A percentile compares a stretch with the other conserved stretches of the same genome.
phyloP scores from a whole-genome alignment of 225 moss, liverwort and hornwort species.

The Sphagnum tenellum region DNA sequence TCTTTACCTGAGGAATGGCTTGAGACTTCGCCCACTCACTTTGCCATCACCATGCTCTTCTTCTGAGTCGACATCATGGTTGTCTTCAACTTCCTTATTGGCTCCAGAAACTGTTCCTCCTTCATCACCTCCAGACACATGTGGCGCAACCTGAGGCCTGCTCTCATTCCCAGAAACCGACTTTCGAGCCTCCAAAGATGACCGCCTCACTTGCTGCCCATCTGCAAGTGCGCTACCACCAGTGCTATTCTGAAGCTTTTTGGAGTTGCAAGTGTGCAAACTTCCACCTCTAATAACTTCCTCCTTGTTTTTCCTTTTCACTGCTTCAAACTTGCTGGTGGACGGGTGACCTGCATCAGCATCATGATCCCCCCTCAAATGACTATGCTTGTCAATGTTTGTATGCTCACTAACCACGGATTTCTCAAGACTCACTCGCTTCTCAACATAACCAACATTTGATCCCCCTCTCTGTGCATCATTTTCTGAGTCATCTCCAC shows the following conservation, averaged over 20 bases:
- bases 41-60: slow-evolving; percentile 10
- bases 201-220: slow-evolving; percentile 2
- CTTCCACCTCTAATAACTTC: not conserved
- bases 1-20: not conserved
- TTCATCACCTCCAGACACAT: slow-evolving; percentile 5
- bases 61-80: slow-evolving; percentile 18
- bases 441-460: slow-evolving; percentile 3
- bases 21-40: not conserved
- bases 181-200: not conserved
- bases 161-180: slow-evolving; percentile 6
- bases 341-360: slow-evolving; percentile 4
- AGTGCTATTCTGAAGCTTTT: slow-evolving; percentile 10
- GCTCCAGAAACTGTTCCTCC: slow-evolving; percentile 7
- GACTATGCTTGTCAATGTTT: slow-evolving; percentile 1
- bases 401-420: not conserved
- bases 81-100: slow-evolving; percentile 11
- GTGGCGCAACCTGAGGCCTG: slow-evolving; percentile 8
- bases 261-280: not conserved
- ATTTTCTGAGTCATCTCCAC: slow-evolving; percentile 15
- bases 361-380: slow-evolving; percentile 6
- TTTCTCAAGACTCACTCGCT: slow-evolving; percentile 1
- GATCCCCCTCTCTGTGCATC: slow-evolving; percentile 2
- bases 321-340: not conserved
- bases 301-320: not conserved
- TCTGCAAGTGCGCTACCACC: slow-evolving; percentile 16